Base-by-base conservation (phyloP, 2,329 filamentous ascomycete genomes). In the Tothia fuscella region DNA sequence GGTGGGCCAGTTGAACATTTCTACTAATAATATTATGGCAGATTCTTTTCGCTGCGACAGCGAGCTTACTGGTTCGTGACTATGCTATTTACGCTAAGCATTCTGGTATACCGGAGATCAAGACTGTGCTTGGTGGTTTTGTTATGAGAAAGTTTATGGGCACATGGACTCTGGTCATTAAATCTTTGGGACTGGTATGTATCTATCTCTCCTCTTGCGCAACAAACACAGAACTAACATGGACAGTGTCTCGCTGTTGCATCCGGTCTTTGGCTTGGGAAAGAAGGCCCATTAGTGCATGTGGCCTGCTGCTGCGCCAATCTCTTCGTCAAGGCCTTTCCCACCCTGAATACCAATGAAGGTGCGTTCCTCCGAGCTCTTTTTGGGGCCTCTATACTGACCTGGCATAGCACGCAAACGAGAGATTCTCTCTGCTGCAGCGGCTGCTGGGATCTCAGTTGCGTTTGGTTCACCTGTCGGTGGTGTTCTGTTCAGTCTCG, bases 221-320 rank as follows among this genome's bases (percentile, higher is more conserved):
- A 4, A 3, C 20, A 25, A 10, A 13, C 19, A 43, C 55, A 42
- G 53, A 37, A 48, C 57, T 60, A 32, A 51, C 44, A 7, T 19
- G n/a, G 3, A 10, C 46, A 93, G 77, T 88, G 87, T 58, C 74
- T 96, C 26, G 82, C 89, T 32, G 89, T 95, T 33, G 84, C 85
- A 49, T 95, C 88, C 5, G 89, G 89, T 38, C 80, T 98, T 69
- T 96, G 91, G 89, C 68, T 96, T 12, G 89, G 89, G 24, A 96
- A 96, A 60, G 89, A 98, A 67, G 89, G 89, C 1, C 89, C 89
- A 1, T 65, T 96, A 28, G 89, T 98, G 5, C 89, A 98, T 60
- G 88, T 96, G 17, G 89, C 89, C 46, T 96, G 91, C 63, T 96
- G 91, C 60, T 95, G 88, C 56, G 87, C 89, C 35, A 94, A 93